Conservation (phyloP, 2,329 filamentous ascomycete species). For the Colletotrichum aenigma region DNA sequence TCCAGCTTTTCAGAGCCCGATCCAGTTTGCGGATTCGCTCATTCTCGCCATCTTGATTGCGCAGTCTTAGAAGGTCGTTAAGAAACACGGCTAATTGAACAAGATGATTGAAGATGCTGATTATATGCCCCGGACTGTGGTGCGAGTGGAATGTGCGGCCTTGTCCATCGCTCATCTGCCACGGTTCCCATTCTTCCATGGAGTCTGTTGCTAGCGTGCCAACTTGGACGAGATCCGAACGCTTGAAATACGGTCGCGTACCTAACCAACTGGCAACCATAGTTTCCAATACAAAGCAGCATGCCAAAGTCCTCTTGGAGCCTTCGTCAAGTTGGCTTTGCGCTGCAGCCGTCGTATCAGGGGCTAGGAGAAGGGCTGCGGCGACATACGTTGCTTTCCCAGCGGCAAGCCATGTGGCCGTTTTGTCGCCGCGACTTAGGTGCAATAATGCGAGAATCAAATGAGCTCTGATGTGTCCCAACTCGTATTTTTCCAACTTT, state of each 20-base stretch:
- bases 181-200: neutral
- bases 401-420: slow-evolving; percentile 3
- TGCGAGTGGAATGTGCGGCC: neutral
- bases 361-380: neutral
- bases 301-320: neutral
- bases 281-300: slow-evolving; percentile 12
- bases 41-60: neutral
- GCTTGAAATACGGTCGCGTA: neutral
- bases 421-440: neutral
- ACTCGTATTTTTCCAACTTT: neutral
- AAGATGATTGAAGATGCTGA: neutral
- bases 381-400: neutral
- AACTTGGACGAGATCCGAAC: neutral
- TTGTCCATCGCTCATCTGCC: neutral
- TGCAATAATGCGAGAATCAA: neutral
- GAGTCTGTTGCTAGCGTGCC: neutral
- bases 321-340: neutral
- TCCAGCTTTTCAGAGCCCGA: neutral
- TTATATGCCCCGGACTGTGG: neutral
- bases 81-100: neutral
- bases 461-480: neutral
- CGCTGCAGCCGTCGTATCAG: neutral
- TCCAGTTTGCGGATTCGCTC: neutral
- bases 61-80: neutral
- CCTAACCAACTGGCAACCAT: neutral